A percentile compares a stretch with the other conserved stretches of the same genome.
Conservation (phyloP, 768 basidiomycete species). For the Lentinus brumalis region DNA sequence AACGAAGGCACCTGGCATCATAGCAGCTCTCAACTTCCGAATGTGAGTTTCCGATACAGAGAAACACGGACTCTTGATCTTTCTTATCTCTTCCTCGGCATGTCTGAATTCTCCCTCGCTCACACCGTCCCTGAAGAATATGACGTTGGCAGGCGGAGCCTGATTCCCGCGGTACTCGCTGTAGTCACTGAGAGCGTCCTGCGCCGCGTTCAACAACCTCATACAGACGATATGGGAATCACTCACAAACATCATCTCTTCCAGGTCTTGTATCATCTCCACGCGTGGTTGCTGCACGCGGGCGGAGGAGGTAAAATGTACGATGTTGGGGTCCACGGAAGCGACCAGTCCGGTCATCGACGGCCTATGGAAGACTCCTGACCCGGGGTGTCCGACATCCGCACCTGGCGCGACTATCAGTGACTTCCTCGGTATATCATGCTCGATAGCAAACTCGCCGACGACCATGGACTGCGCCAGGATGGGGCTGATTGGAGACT, state of each 20-base stretch:
- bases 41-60: too few species aligned
- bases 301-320: conserved; percentile 41
- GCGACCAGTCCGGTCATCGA: conserved; percentile 63
- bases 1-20: conserved; percentile 24
- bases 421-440: too few species aligned
- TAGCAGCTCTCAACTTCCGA: background rate
- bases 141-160: conserved; percentile 3
- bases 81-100: conserved; percentile 43
- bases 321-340: conserved; percentile 48
- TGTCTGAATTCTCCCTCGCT: conserved; percentile 52
- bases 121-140: conserved; percentile 45
- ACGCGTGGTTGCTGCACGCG: conserved; percentile 32
- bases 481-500: conserved; percentile 4
- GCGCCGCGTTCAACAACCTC: background rate
- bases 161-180: background rate
- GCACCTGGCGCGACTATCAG: conserved; percentile 28
- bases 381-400: conserved; percentile 60
- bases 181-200: conserved; percentile 4
- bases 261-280: conserved; percentile 36
- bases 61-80: conserved; percentile 42
- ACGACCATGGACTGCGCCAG: conserved; percentile 27
- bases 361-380: conserved; percentile 51
- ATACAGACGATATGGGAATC: background rate
- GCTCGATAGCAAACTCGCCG: conserved; percentile 8
- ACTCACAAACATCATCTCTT: conserved; percentile 34